Evolutionary conservation across 768 basidiomycete genomes (phyloP).

Genomic region (Boletus huronensis): DNA sequence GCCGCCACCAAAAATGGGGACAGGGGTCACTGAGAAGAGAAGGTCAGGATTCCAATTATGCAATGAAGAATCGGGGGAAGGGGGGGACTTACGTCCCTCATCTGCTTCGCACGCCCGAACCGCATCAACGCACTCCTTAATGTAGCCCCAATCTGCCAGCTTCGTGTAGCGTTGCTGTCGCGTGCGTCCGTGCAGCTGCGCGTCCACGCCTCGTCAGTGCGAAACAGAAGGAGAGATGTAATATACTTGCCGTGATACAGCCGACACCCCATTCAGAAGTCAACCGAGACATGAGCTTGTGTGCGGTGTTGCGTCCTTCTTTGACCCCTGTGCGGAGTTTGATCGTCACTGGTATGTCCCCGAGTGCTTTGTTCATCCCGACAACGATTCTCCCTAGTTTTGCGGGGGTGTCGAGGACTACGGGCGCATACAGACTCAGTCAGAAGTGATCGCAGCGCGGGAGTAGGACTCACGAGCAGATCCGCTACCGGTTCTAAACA

Average conservation of each 20-base stretch:
- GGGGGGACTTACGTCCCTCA: conserved; percentile 56
- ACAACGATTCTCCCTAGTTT: conserved; percentile 83
- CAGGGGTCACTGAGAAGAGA: conserved; percentile 53
- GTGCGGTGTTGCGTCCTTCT: conserved; percentile 79
- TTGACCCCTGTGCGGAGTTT: conserved; percentile 94
- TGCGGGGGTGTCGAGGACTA: conserved; percentile 79
- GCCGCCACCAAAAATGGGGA: conserved; percentile 97
- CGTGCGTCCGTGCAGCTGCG: conserved; percentile 91
- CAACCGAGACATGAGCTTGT: conserved; percentile 87
- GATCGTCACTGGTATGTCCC: conserved; percentile 87
- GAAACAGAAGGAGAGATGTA: neutral
- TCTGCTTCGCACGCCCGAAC: conserved; percentile 70
- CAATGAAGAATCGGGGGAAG: neutral
- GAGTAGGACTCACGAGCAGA: conserved; percentile 67
- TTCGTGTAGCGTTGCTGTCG: conserved; percentile 93
- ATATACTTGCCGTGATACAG: conserved; percentile 39
- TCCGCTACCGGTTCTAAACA: conserved; percentile 88
- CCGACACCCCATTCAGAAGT: conserved; percentile 46
- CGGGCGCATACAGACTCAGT: neutral
- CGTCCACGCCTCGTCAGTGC: neutral
- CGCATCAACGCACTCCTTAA: conserved; percentile 79
- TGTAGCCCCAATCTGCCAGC: conserved; percentile 93
- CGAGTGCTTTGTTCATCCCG: conserved; percentile 89
- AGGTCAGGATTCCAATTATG: neutral
- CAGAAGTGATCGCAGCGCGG: neutral